Base-by-base conservation (phyloP, 768 basidiomycete genomes). In the Phlebiopsis flavidoalba region DNA sequence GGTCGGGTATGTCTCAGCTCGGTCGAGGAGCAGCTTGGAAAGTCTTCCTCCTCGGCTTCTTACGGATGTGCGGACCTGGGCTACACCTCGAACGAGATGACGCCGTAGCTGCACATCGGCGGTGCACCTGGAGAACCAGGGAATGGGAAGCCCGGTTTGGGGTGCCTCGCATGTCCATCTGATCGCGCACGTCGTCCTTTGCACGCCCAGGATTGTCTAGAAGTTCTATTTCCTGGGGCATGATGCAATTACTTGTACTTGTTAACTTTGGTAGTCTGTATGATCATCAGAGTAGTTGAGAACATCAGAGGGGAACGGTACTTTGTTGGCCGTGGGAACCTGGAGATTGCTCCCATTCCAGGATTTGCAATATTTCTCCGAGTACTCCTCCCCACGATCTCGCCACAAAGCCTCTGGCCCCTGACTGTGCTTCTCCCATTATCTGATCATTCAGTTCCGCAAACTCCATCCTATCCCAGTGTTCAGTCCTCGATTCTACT, bases 361-460 rank as follows among this genome's bases (percentile, higher is more conserved):
- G 2, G 19, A 55, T 55, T 55, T 55, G 37, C 54, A 55, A 55
- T 43, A 35, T 19, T 45, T 40, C 15, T 17, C 35, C 12, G n/a
- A 35, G 35, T 55, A 26, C 54, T 55, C 54, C 54, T 55, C 54
- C 21, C 54, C 54, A 43, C 54, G 54, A 43, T 55, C 54, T 55
- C 54, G 54, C 54, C 54, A 55, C 54, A 55, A 55, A 55, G 54
- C 54, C 40, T 55, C 15, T 45, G 54, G 54, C 5, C 24, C 35
- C 53, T 33, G 48, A 26, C 48, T 49, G 48, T 49, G n/a, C 48
- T 49, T 49, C 40, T 49, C 19, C 48, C 48, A 49, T 49, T 49
- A 49, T 49, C 48, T 15, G n/a, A 21, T 11, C 17, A 43, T 43
- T 43, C 40, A 43, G 40, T 43, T 10, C 17, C 17, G 17, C 40